phyloP scores from a whole-genome alignment of 228 moss, liverwort and hornwort genomes.

The Sphagnum magellanicum region DNA sequence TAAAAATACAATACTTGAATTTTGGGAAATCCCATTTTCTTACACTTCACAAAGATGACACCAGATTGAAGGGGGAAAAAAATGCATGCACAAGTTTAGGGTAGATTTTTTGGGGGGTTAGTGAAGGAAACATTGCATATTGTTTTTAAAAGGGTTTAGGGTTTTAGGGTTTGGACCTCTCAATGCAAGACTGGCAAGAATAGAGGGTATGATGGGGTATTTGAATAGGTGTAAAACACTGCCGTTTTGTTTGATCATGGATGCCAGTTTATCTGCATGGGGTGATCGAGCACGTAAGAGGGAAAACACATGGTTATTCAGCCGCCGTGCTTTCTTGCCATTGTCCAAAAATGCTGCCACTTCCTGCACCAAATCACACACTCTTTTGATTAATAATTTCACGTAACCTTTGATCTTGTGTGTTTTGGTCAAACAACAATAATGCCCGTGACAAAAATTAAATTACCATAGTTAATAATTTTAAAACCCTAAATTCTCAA shows the following conservation, averaged over 20 bases:
- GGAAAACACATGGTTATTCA: constrained; percentile 86
- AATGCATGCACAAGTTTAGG: too few relatives aligned
- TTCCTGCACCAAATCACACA: constrained; percentile 45
- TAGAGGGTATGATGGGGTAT: constrained; percentile 75
- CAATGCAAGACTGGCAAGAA: constrained; percentile 71
- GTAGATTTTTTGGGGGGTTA: too few relatives aligned
- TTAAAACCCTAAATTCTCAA: not conserved
- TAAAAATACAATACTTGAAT: too few relatives aligned
- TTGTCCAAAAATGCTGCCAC: constrained; percentile 70
- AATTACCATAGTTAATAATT: too few relatives aligned
- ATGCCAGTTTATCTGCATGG: constrained; percentile 70
- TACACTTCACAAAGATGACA: too few relatives aligned
- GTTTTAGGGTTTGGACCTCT: constrained; percentile 41
- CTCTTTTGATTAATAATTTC: not conserved
- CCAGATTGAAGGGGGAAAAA: too few relatives aligned
- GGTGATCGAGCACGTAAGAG: constrained; percentile 83
- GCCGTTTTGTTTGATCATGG: constrained; percentile 86
- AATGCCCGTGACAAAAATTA: too few relatives aligned
- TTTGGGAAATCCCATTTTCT: too few relatives aligned
- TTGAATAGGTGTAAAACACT: constrained; percentile 76
- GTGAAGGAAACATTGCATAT: too few relatives aligned
- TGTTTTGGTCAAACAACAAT: too few relatives aligned
- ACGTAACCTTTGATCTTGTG: too few relatives aligned
- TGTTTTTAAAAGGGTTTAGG: too few relatives aligned
- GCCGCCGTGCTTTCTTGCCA: constrained; percentile 79